phyloP scores from a whole-genome alignment of 257 asterid genomes.

The Forsythia suspensa region DNA sequence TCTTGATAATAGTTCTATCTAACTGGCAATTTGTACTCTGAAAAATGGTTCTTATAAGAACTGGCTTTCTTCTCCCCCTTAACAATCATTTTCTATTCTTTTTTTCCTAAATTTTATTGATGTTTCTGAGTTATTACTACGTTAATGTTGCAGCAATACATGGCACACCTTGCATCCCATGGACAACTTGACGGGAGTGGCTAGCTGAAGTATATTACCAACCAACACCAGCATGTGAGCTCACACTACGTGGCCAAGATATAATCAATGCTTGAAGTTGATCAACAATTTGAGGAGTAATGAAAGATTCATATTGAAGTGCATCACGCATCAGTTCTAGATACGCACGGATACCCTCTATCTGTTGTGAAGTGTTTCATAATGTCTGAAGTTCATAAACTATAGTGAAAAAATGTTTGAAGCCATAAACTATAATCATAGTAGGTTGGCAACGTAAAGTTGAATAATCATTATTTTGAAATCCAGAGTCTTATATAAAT shows the following conservation, averaged over 20 bases:
- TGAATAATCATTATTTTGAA: too few relatives aligned
- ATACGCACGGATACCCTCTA: neutral
- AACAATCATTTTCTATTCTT: neutral
- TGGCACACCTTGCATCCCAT: conserved; percentile 84
- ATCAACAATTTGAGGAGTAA: neutral
- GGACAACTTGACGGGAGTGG: conserved; percentile 91
- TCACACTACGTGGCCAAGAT: neutral
- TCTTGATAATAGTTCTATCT: neutral
- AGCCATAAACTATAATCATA: neutral
- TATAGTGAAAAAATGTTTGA: neutral
- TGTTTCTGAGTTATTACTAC: neutral
- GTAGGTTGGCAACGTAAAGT: too few relatives aligned
- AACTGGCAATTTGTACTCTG: neutral
- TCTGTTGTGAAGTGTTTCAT: neutral
- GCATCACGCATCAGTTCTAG: neutral
- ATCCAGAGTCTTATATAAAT: too few relatives aligned
- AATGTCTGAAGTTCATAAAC: neutral
- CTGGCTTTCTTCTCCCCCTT: neutral
- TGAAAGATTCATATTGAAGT: neutral
- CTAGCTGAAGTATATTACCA: conserved; percentile 27
- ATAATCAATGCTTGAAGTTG: neutral
- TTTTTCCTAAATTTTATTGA: neutral
- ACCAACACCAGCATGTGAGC: neutral
- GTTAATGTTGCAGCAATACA: conserved; percentile 61
- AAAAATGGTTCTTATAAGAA: neutral